phyloP scores from a whole-genome alignment of 2,329 filamentous ascomycete genomes.

The Trichoderma atroviride region DNA sequence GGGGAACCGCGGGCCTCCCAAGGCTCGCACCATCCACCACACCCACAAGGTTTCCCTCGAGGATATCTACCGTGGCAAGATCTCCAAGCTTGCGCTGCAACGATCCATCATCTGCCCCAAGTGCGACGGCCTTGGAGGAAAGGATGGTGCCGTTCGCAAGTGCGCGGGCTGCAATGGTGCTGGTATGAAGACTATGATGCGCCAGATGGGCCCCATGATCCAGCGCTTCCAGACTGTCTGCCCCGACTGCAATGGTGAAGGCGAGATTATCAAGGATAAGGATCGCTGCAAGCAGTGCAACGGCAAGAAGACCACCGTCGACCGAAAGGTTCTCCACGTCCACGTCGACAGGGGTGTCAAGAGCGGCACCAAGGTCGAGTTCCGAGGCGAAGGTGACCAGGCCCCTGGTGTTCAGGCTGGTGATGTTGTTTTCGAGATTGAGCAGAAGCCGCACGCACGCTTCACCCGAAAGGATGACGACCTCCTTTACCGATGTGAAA shows the following conservation, averaged over 20 bases:
- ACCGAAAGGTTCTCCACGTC: slow-evolving; percentile 97
- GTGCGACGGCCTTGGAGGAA: slow-evolving; percentile 92
- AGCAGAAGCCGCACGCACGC: slow-evolving; percentile 95
- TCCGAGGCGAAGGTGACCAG: slow-evolving; percentile 95
- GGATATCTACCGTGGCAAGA: slow-evolving; percentile 97
- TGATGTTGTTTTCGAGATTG: slow-evolving; percentile 97
- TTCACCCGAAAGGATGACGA: slow-evolving; percentile 98
- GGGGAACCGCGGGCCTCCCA: slow-evolving; percentile 70
- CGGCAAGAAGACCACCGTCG: slow-evolving; percentile 97
- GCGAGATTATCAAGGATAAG: slow-evolving; percentile 94
- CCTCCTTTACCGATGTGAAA: slow-evolving; percentile 90
- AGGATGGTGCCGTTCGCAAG: slow-evolving; percentile 95
- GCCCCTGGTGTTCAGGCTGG: slow-evolving; percentile 89
- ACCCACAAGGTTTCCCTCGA: slow-evolving; percentile 98
- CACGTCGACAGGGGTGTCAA: slow-evolving; percentile 95
- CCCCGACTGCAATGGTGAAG: slow-evolving; percentile 96
- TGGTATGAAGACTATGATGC: slow-evolving; percentile 99
- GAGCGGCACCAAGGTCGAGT: slow-evolving; percentile 94
- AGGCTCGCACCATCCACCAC: slow-evolving; percentile 96
- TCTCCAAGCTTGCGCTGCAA: slow-evolving; percentile 95
- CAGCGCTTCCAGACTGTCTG: slow-evolving; percentile 99
- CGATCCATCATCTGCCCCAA: slow-evolving; percentile 96
- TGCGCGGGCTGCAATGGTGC: slow-evolving; percentile 89
- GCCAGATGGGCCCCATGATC: slow-evolving; percentile 99
- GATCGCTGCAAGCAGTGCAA: slow-evolving; percentile 96